Evolutionary conservation across 148 eudicot species (phyloP).

Genomic region (Fallopia convolvulus): DNA sequence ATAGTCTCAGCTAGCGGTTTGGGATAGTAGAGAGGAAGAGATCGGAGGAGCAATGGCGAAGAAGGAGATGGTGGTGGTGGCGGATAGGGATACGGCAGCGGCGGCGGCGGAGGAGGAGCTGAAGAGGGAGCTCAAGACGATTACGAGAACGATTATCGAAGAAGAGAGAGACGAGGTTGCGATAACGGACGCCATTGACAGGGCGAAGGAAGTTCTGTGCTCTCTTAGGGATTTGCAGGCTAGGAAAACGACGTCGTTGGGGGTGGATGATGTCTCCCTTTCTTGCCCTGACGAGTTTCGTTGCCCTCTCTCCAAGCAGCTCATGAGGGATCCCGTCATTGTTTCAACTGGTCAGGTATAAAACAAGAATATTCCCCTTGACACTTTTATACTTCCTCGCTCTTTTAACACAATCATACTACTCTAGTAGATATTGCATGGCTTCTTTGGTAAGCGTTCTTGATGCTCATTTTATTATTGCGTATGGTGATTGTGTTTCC

Average conservation of each 20-base stretch:
- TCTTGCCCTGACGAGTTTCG: slow-evolving; percentile 53
- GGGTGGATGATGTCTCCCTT: slow-evolving; percentile 2
- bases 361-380: background rate
- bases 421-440: background rate
- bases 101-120: slow-evolving; percentile 40
- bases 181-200: slow-evolving; percentile 46
- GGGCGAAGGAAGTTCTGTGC: slow-evolving; percentile 38
- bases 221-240: slow-evolving; percentile 49
- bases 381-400: background rate
- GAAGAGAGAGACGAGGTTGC: slow-evolving; percentile 32
- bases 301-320: slow-evolving; percentile 77
- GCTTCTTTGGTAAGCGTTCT: background rate
- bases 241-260: slow-evolving; percentile 19
- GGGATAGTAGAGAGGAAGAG: background rate
- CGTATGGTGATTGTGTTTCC: background rate
- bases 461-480: background rate
- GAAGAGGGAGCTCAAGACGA: slow-evolving; percentile 52
- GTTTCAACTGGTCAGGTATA: slow-evolving; percentile 73
- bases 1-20: background rate
- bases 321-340: slow-evolving; percentile 85
- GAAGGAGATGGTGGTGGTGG: slow-evolving; percentile 42
- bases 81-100: slow-evolving; percentile 42
- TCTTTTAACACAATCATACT: background rate
- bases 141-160: slow-evolving; percentile 37
- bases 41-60: background rate